These are phyloP conservation scores for Aspergillus sclerotioniger DNA, from an alignment of 495 filamentous ascomycete species.

Conservation along the genomic window DNA sequence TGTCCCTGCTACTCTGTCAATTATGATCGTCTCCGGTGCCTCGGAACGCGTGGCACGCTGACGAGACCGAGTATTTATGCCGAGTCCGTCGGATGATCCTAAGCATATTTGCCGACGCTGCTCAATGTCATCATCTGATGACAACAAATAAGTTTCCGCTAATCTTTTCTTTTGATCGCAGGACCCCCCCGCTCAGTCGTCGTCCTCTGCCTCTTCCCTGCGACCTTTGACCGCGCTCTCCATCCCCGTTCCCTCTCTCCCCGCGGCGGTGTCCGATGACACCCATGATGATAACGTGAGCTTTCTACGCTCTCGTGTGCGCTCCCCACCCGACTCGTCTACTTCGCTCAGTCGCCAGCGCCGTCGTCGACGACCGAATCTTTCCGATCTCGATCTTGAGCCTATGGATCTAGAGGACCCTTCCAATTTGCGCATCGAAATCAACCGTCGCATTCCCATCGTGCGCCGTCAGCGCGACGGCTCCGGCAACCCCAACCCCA, in stretches of 20 bases:
- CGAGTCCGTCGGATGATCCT: background rate
- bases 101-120: background rate
- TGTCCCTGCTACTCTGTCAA: background rate
- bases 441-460: constrained; percentile 45
- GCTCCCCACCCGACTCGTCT: constrained; percentile 30
- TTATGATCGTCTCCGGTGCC: background rate
- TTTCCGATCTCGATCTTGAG: constrained; percentile 32
- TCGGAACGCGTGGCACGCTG: background rate
- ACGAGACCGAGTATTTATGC: background rate
- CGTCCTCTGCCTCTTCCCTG: constrained; percentile 30
- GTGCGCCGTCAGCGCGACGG: constrained; percentile 35
- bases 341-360: constrained; percentile 37
- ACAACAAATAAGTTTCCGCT: background rate
- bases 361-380: constrained; percentile 33
- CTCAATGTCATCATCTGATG: background rate
- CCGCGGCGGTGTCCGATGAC: constrained; percentile 51
- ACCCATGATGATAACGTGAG: constrained; percentile 59
- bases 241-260: constrained; percentile 41
- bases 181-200: constrained; percentile 33
- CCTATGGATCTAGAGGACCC: constrained; percentile 47
- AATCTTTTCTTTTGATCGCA: constrained; percentile 19
- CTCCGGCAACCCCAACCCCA: constrained; percentile 14
- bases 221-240: constrained; percentile 32
- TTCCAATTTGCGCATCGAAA: constrained; percentile 32
- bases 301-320: constrained; percentile 52